Base-by-base conservation (phyloP, 2,329 filamentous ascomycete genomes). In the Sphaerulina musiva region DNA sequence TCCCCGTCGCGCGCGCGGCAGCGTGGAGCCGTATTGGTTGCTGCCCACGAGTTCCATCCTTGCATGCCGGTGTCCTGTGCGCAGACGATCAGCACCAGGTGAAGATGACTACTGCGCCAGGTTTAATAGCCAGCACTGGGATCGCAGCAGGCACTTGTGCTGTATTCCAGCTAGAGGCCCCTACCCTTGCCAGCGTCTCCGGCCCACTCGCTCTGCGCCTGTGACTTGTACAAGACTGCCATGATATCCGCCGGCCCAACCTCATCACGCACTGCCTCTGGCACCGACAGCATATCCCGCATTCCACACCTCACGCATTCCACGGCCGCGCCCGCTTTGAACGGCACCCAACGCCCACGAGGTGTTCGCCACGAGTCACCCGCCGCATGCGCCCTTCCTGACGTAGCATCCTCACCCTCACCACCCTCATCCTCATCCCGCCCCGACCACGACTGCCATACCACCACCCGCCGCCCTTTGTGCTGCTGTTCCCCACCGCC, bases 241-340 rank as follows among this genome's bases (percentile, higher is more conserved):
- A 59, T 56, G 58, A 55, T 53, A 51, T 54, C 55, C 55, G 52
- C 49, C 55, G 40, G 26, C 32, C 36, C 46, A 47, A 17, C 45
- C 17, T 31, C 45, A 46, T 49, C 53, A 54, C 45, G 57, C 50
- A 46, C 54, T 57, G 46, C 26, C 26, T 4, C 26, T 29, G 26
- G 26, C 26, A 29, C 26, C 26, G 26, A 29, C 26, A 29, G 41
- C 57, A 53, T 38, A 49, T 57, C 53, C 58, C 58, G 53, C 58
- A 60, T 60, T 60, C 58, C 58, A 59, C 44, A 53, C 42, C 52
- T 48, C 32, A 34, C 53, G 55, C 58, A 60, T 60, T 60, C 58
- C 55, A 45, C 55, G 39, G 29, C 46, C 55, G 38, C 55, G 39
- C 23, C 46, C 51, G 40, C 50, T 46, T 31, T 17, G 45, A 34